Evolutionary conservation across 140 eudicot species (phyloP), one percentile per base, ranked within the genome.

Genomic region (Bidens hawaiensis): DNA sequence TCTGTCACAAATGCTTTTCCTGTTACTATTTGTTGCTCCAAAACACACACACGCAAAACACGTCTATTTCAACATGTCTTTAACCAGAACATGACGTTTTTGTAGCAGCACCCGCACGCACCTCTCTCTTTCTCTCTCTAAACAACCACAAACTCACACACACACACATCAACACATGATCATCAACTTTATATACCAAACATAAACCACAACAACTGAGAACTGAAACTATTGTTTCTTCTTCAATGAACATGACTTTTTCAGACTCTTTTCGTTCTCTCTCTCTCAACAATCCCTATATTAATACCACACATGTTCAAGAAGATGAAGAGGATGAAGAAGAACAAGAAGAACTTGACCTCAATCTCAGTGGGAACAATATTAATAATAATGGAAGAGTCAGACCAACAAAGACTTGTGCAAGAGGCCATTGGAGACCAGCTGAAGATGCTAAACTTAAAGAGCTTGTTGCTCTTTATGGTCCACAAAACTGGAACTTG

Each of bases 361-460:
- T 76, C 9, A 76, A 76, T 48, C 81, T 76, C 14, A 70, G 73
- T 54, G 57, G 30, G 55, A 69, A 14, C 15, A 69, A 62, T 64
- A 62, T 54, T 12, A 69, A 14, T 12, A 69, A 62, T 64, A 62
- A 54, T 12, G 64, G 18, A 69, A 58, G 26, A n/a, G 51, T 33
- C 18, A 64, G 58, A 76, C 73, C 56, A 41, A 48, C 74, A 6
- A 81, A 84, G 70, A 57, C 81, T 2, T 84, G 93, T 81, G 78
- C 87, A 3, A 72, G 93, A 81, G 93, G 93, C 50, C 93, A 84
- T 57, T 84, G 93, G 93, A 81, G 93, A 55, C 93, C 93, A 27
- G 87, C 87, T 43, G 93, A 84, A 54, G 93, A 84, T 75, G 67
- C 78, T 46, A 84, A 72, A 48, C 93, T 84, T 38, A 84, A 65